These are phyloP conservation scores for Aspergillus nanangensis DNA, from an alignment of 495 filamentous ascomycete species.

Conservation along the genomic window DNA sequence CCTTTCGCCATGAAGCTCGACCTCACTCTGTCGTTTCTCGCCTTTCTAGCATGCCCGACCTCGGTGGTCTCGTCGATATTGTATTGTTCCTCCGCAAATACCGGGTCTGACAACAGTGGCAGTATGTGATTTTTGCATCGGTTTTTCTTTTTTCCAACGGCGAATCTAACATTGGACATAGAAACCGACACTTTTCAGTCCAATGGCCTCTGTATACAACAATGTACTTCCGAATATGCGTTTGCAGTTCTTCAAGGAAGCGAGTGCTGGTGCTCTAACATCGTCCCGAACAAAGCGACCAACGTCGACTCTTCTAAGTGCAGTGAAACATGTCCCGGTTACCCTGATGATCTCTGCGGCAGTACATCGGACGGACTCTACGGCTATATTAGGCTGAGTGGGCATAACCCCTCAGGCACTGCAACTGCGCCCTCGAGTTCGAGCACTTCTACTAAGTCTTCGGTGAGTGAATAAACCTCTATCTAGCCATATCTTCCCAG, in stretches of 20 bases:
- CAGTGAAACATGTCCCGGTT: slow-evolving; percentile 60
- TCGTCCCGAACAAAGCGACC: slow-evolving; percentile 48
- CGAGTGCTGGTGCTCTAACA: slow-evolving; percentile 75
- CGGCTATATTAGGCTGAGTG: slow-evolving; percentile 47
- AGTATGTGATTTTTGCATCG: slow-evolving; percentile 18
- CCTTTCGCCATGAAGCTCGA: slow-evolving; percentile 15
- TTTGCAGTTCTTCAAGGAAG: slow-evolving; percentile 62
- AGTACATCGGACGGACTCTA: slow-evolving; percentile 47
- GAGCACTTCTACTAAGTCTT: slow-evolving; percentile 20
- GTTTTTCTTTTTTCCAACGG: not conserved
- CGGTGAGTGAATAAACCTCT: slow-evolving; percentile 17
- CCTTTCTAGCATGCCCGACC: slow-evolving; percentile 15
- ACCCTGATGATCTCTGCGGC: slow-evolving; percentile 61
- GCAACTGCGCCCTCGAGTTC: slow-evolving; percentile 22
- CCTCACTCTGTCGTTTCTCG: slow-evolving; percentile 17
- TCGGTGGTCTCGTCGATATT: slow-evolving; percentile 14
- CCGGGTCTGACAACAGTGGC: slow-evolving; percentile 24
- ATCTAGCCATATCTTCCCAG: too few species aligned
- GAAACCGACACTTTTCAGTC: slow-evolving; percentile 59
- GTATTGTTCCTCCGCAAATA: slow-evolving; percentile 45
- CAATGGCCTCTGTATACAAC: slow-evolving; percentile 54
- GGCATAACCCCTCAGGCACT: slow-evolving; percentile 30
- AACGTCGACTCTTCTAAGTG: slow-evolving; percentile 41
- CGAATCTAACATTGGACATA: slow-evolving; percentile 20
- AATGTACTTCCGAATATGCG: slow-evolving; percentile 55